Evolutionary conservation across 257 asterid genomes (phyloP).

Genomic region (Dorcoceras hygrometricum): DNA sequence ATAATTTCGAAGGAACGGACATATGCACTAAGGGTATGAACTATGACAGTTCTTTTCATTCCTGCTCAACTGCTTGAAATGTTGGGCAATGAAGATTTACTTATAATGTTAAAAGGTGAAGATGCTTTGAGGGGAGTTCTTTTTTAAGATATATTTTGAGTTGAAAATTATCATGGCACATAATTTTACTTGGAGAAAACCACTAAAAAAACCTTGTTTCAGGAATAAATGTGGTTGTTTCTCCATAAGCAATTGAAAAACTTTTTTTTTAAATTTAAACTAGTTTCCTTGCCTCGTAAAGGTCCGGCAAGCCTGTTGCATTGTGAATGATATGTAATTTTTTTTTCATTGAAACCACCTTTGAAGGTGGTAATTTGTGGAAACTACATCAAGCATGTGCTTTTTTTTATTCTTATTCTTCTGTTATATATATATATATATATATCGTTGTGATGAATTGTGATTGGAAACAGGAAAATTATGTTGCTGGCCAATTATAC

Average conservation of each 20-base stretch:
- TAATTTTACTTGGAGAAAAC: not conserved
- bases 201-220: not conserved
- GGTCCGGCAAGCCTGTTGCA: no score
- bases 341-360: no score
- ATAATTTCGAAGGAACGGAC: constrained; percentile 69
- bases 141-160: not conserved
- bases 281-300: no score
- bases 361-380: no score
- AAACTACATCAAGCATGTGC: no score
- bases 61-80: constrained; percentile 2
- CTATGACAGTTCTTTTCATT: constrained; percentile 34
- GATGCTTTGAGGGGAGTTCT: not conserved
- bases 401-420: no score
- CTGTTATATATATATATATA: no score
- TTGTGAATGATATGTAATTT: no score
- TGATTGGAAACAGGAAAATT: not conserved
- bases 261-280: not conserved
- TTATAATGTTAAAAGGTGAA: not conserved
- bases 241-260: constrained; percentile 1
- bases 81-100: constrained; percentile 10
- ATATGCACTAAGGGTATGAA: constrained; percentile 67
- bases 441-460: not conserved
- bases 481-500: constrained; percentile 4
- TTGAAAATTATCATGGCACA: not conserved
- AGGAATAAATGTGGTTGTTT: constrained; percentile 10